A percentile compares a stretch with the other conserved stretches of the same genome.
phyloP scores from a whole-genome alignment of 352 stramenopile species.

The Globisporangium emineosum region DNA sequence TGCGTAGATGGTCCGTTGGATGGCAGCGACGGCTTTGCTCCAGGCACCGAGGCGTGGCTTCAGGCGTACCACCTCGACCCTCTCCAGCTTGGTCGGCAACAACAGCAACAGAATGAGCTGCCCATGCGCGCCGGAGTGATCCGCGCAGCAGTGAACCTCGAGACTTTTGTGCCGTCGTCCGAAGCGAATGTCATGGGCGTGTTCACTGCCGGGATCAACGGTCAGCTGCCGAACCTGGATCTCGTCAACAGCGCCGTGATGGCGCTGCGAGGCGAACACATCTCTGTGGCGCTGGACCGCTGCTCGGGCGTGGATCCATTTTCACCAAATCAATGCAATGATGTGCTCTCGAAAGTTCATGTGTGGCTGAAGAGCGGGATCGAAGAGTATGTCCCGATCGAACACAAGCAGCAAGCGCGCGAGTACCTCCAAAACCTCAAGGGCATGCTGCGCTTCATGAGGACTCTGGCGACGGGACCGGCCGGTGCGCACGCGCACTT shows the following conservation, averaged over 20 bases:
- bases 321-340: not conserved
- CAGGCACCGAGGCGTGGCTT: conserved; percentile 71
- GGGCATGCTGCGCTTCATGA: conserved; percentile 84
- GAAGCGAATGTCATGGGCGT: conserved; percentile 42
- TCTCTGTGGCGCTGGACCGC: conserved; percentile 52
- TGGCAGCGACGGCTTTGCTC: conserved; percentile 53
- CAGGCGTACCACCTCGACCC: conserved; percentile 68
- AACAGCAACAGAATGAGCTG: conserved; percentile 25
- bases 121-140: conserved; percentile 76
- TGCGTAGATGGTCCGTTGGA: conserved; percentile 54
- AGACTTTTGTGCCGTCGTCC: conserved; percentile 35
- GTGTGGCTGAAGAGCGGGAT: conserved; percentile 5
- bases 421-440: conserved; percentile 56
- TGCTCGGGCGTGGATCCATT: conserved; percentile 20
- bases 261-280: conserved; percentile 39
- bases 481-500: conserved; percentile 73
- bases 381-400: conserved; percentile 5
- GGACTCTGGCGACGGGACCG: conserved; percentile 54
- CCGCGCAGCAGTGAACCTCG: conserved; percentile 70
- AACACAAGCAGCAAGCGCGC: conserved; percentile 20
- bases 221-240: conserved; percentile 84
- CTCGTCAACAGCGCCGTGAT: conserved; percentile 78
- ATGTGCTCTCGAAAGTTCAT: conserved; percentile 15
- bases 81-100: conserved; percentile 17
- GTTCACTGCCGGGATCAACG: conserved; percentile 72